Percentiles rank a stretch among this genome's conserved stretches.
phyloP scores from a whole-genome alignment of 2,329 filamentous ascomycete genomes.

The Achaetomium macrosporum region DNA sequence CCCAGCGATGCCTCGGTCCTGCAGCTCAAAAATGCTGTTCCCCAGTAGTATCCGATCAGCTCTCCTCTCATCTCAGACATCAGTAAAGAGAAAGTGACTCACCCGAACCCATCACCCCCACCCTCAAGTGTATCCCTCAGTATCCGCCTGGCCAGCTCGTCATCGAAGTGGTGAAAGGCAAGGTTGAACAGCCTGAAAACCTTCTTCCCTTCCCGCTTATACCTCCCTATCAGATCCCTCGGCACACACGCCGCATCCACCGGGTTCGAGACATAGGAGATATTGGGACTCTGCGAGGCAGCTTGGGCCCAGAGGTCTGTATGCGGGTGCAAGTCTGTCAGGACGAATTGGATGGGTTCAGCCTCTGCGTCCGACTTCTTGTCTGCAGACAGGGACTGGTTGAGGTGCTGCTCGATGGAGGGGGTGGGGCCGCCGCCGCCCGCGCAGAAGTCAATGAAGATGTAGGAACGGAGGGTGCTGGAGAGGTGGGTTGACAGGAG shows the following conservation, averaged over 20 bases:
- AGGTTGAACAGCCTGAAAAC: conserved; percentile 68
- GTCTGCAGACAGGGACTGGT: conserved; percentile 29
- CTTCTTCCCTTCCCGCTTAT: conserved; percentile 35
- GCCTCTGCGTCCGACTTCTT: not conserved
- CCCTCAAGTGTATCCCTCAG: conserved; percentile 58
- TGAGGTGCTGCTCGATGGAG: conserved; percentile 54
- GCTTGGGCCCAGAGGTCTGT: conserved; percentile 53
- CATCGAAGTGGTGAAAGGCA: conserved; percentile 72
- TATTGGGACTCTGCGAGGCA: conserved; percentile 44
- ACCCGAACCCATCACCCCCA: conserved; percentile 57
- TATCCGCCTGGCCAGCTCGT: conserved; percentile 54
- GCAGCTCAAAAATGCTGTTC: conserved; percentile 63
- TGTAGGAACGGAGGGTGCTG: conserved; percentile 44
- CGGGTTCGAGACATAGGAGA: conserved; percentile 54
- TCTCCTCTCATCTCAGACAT: not conserved
- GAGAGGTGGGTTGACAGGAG: conserved; percentile 47
- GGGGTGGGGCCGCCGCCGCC: conserved; percentile 68
- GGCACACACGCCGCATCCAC: conserved; percentile 62
- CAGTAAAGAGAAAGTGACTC: conserved; percentile 11
- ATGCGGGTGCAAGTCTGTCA: conserved; percentile 63
- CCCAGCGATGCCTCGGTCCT: conserved; percentile 54
- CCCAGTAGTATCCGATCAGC: not conserved
- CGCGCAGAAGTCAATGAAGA: conserved; percentile 70
- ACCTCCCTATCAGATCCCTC: conserved; percentile 36
- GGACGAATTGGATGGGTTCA: conserved; percentile 47